Evolutionary conservation across 2,329 filamentous ascomycete genomes (phyloP).

Genomic region (Aspergillus proliferans): DNA sequence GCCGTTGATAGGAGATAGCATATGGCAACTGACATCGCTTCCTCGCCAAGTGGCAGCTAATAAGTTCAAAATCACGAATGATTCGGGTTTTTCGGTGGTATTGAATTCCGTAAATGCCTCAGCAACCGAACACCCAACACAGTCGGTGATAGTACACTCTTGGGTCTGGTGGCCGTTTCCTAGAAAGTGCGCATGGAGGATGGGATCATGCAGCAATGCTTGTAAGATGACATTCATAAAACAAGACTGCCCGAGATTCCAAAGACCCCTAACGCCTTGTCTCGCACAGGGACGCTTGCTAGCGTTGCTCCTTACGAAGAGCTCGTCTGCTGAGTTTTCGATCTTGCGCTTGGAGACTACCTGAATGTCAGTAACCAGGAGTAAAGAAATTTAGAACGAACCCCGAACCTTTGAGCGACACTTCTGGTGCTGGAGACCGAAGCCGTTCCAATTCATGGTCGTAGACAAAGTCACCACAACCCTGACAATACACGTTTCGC

Average conservation of each 20-base stretch:
- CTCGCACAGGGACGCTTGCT: slow-evolving; percentile 74
- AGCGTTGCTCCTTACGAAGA: slow-evolving; percentile 72
- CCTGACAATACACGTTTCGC: slow-evolving; percentile 34
- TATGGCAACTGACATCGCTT: slow-evolving; percentile 54
- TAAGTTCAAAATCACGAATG: slow-evolving; percentile 84
- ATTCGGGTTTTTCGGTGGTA: slow-evolving; percentile 63
- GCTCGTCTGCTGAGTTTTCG: slow-evolving; percentile 57
- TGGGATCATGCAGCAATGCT: slow-evolving; percentile 85
- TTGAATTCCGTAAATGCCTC: slow-evolving; percentile 60
- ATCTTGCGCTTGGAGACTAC: slow-evolving; percentile 28
- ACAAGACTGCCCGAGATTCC: slow-evolving; percentile 97
- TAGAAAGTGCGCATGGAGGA: slow-evolving; percentile 86
- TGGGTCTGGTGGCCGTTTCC: slow-evolving; percentile 77
- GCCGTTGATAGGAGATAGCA: not conserved
- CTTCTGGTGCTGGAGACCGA: slow-evolving; percentile 18
- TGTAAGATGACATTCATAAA: slow-evolving; percentile 97
- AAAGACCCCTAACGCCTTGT: slow-evolving; percentile 82
- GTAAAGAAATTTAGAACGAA: not conserved
- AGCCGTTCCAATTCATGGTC: slow-evolving; percentile 35
- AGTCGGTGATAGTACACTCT: slow-evolving; percentile 59
- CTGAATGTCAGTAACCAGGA: slow-evolving; percentile 4
- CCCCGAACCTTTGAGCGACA: slow-evolving; percentile 14
- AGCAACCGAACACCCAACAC: slow-evolving; percentile 56
- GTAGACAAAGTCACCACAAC: slow-evolving; percentile 38
- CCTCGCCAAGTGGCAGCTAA: slow-evolving; percentile 86